phyloP scores from a whole-genome alignment of 73 alveolate genomes.

The Effrenium voratum region DNA sequence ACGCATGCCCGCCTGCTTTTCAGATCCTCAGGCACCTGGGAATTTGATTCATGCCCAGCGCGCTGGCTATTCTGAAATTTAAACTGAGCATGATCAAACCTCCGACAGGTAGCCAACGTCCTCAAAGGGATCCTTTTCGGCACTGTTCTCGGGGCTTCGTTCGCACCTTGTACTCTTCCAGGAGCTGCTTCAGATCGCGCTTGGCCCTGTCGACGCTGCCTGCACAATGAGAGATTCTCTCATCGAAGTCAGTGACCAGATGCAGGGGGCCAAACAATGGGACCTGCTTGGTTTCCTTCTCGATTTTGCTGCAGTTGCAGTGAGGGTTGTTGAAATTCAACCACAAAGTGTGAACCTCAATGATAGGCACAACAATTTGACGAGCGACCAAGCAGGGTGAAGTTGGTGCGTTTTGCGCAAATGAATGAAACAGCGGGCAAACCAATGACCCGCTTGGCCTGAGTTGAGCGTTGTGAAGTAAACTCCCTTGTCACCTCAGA shows the following conservation, averaged over 20 bases:
- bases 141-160: no score
- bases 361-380: no score
- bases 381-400: no score
- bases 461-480: slow-evolving; percentile 75
- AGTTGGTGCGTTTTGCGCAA: no score
- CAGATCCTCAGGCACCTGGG: not conserved
- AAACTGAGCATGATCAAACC: not conserved
- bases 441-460: no score
- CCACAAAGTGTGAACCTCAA: no score
- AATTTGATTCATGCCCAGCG: not conserved
- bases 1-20: not conserved
- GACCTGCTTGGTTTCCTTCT: not conserved
- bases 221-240: not conserved
- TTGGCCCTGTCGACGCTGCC: slow-evolving; percentile 67
- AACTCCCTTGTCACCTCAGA: no score
- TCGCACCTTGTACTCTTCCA: slow-evolving; percentile 22
- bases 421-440: no score
- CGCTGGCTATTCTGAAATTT: not conserved
- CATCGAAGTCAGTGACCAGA: not conserved
- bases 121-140: not conserved
- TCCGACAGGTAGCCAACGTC: not conserved
- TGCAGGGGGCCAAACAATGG: not conserved
- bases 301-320: no score
- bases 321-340: no score
- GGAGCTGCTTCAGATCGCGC: slow-evolving; percentile 65